phyloP scores from a whole-genome alignment of 2,329 filamentous ascomycete species.

The Penicillium sp. region DNA sequence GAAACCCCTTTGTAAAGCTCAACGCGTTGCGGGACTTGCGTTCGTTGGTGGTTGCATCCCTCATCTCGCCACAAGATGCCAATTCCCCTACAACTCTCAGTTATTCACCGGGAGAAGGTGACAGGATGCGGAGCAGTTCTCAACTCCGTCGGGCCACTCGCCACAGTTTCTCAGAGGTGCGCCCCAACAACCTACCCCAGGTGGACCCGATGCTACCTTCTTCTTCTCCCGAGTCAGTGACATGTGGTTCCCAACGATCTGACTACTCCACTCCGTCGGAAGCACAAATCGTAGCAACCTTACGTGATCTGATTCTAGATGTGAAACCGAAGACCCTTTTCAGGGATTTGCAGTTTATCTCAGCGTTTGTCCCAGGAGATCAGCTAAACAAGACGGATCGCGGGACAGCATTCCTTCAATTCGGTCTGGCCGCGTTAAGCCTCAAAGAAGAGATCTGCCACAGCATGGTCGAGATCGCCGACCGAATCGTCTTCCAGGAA shows the following conservation, averaged over 20 bases:
- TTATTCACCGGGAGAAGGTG: not conserved
- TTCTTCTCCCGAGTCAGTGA: slow-evolving; percentile 25
- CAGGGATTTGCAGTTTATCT: slow-evolving; percentile 66
- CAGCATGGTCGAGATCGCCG: slow-evolving; percentile 69
- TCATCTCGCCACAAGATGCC: slow-evolving; percentile 49
- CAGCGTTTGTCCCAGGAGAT: slow-evolving; percentile 51
- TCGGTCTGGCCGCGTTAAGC: slow-evolving; percentile 75
- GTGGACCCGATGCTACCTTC: slow-evolving; percentile 19
- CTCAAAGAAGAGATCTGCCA: slow-evolving; percentile 80
- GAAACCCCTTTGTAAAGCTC: slow-evolving; percentile 79
- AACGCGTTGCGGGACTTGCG: slow-evolving; percentile 74
- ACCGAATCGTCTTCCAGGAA: slow-evolving; percentile 56
- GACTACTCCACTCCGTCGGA: slow-evolving; percentile 51
- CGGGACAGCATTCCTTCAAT: slow-evolving; percentile 79
- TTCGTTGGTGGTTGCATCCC: slow-evolving; percentile 66
- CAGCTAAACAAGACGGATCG: slow-evolving; percentile 51
- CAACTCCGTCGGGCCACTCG: slow-evolving; percentile 17
- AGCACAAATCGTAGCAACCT: slow-evolving; percentile 53
- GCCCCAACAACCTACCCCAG: slow-evolving; percentile 9
- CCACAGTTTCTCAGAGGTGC: slow-evolving; percentile 29
- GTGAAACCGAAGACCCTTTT: slow-evolving; percentile 73
- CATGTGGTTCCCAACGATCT: slow-evolving; percentile 32
- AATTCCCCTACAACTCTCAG: slow-evolving; percentile 1
- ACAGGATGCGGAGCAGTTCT: not conserved
- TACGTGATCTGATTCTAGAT: slow-evolving; percentile 59